Evolutionary conservation across 495 filamentous ascomycete species (phyloP).

Genomic region (Penicillium macrosclerotiorum): DNA sequence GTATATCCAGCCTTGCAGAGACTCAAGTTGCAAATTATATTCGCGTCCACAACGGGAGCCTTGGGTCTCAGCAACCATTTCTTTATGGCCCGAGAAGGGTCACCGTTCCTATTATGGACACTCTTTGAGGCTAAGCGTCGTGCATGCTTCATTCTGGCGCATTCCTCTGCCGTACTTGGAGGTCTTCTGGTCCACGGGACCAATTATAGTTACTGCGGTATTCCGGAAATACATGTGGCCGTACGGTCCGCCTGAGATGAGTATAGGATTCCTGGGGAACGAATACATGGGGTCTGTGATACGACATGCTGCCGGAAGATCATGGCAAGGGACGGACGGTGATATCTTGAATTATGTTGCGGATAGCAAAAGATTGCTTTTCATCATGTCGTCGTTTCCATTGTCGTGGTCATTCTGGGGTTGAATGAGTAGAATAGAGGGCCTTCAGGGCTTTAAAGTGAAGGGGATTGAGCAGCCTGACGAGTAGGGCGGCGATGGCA

Average conservation of each 20-base stretch:
- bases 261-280: constrained; percentile 4
- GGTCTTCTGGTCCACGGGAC: constrained; percentile 10
- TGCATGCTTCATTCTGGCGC: not conserved
- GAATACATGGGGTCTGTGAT: not conserved
- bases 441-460: no score
- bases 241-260: not conserved
- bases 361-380: no score
- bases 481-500: no score
- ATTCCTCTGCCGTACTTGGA: constrained; percentile 4
- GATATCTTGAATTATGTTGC: no score
- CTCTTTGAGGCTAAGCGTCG: constrained; percentile 9
- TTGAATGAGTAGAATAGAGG: no score
- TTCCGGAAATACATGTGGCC: constrained; percentile 5
- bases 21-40: constrained; percentile 3
- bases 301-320: constrained; percentile 6
- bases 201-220: constrained; percentile 6
- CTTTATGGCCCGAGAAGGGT: constrained; percentile 4
- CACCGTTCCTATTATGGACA: not conserved
- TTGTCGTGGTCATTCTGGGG: no score
- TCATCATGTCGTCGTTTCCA: no score
- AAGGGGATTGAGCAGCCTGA: no score
- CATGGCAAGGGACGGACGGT: constrained; percentile 11
- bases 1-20: constrained; percentile 6
- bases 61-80: constrained; percentile 9
- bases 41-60: constrained; percentile 2